Conservation (phyloP, 208 protist species). For the Leishmania mexicana region DNA sequence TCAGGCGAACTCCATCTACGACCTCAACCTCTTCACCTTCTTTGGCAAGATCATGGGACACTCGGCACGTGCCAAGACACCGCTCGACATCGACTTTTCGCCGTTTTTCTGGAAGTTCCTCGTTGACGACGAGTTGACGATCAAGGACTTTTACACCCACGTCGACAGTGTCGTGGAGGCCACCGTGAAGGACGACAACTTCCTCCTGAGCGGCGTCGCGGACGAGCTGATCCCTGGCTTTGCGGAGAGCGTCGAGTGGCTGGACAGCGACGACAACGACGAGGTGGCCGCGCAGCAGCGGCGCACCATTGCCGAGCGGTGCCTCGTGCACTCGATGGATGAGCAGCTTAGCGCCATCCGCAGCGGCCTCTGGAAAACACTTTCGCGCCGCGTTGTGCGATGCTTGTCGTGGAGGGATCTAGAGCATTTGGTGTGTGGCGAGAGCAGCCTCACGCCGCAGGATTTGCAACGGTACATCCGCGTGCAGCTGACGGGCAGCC, state of each 20-base stretch:
- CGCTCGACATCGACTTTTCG: conserved; percentile 88
- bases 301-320: conserved; percentile 75
- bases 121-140: conserved; percentile 80
- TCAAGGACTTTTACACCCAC: conserved; percentile 89
- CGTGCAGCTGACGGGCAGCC: conserved; percentile 44
- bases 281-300: conserved; percentile 34
- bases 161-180: conserved; percentile 87
- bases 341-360: conserved; percentile 84
- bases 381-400: conserved; percentile 84
- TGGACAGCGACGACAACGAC: conserved; percentile 40
- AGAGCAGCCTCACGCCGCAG: conserved; percentile 62
- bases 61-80: conserved; percentile 60
- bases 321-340: conserved; percentile 89
- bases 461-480: conserved; percentile 74
- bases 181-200: conserved; percentile 78
- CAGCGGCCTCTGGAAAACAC: conserved; percentile 72
- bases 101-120: conserved; percentile 93
- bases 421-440: conserved; percentile 82
- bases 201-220: conserved; percentile 76
- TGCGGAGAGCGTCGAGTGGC: conserved; percentile 44
- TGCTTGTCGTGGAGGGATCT: conserved; percentile 88
- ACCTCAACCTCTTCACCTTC: conserved; percentile 86
- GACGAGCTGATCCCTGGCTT: conserved; percentile 88
- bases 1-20: conserved; percentile 65
- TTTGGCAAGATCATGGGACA: conserved; percentile 92